Percentiles rank a stretch among this genome's conserved stretches.
Conservation (phyloP, 257 asterid species). For the Penstemon davidsonii region DNA sequence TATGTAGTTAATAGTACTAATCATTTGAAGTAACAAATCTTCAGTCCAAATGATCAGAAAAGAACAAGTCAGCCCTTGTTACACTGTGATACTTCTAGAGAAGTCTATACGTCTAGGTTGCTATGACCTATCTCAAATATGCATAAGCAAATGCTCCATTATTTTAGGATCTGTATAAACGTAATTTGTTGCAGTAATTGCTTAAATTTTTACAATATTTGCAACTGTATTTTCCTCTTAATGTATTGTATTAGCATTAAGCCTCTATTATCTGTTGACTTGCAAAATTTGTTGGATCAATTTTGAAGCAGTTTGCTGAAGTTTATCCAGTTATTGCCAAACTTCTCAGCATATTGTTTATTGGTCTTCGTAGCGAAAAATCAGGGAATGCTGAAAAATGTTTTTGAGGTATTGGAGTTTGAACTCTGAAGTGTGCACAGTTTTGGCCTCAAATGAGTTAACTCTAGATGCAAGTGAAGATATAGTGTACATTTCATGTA, state of each 20-base stretch:
- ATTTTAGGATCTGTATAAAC: not conserved
- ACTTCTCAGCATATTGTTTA: conserved; percentile 20
- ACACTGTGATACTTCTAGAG: too few species aligned
- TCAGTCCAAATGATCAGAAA: too few species aligned
- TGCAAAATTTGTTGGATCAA: conserved; percentile 11
- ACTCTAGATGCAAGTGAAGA: conserved; percentile 32
- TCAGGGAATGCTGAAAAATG: conserved; percentile 50
- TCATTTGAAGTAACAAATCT: too few species aligned
- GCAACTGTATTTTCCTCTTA: not conserved
- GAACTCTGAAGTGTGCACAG: conserved; percentile 24
- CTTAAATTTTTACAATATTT: not conserved
- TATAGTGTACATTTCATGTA: conserved; percentile 11
- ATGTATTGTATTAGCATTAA: not conserved
- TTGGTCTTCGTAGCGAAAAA: conserved; percentile 25
- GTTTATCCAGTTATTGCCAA: conserved; percentile 13
- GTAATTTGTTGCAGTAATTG: not conserved
- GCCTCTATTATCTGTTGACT: conserved; percentile 2
- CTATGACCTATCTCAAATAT: too few species aligned
- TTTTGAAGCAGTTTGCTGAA: conserved; percentile 20
- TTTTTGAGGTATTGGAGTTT: conserved; percentile 29
- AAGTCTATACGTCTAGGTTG: too few species aligned
- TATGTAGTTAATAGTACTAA: too few species aligned
- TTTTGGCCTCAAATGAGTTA: conserved; percentile 28
- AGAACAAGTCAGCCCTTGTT: too few species aligned
- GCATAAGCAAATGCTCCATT: too few species aligned